Conservation (phyloP, 768 basidiomycete species). For the Tylopilus felleus region DNA sequence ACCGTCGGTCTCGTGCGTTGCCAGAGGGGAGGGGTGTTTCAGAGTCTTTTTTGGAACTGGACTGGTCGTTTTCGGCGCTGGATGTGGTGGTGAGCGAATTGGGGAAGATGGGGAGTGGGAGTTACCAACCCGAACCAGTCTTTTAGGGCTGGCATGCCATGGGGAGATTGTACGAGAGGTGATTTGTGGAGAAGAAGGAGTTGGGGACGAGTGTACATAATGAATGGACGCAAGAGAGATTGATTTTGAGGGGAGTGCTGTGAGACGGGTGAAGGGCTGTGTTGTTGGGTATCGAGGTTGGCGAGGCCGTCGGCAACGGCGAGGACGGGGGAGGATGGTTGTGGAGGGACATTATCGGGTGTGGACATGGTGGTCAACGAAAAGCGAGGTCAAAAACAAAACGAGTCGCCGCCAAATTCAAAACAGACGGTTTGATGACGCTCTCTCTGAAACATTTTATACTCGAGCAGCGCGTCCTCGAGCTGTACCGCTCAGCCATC, state of each 20-base stretch:
- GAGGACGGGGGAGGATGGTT: constrained; percentile 23
- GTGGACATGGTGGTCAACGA: constrained; percentile 38
- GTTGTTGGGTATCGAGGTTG: constrained; percentile 29
- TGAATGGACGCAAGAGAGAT: constrained; percentile 40
- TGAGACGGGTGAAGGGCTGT: constrained; percentile 5
- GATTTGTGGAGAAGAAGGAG: constrained; percentile 68
- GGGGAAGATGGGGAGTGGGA: constrained; percentile 3
- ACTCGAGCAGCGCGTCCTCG: constrained; percentile 56
- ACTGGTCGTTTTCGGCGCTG: constrained; percentile 47
- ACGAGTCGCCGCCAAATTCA: neutral
- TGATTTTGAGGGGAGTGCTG: constrained; percentile 21
- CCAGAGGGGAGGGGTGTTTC: constrained; percentile 51
- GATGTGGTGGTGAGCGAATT: constrained; percentile 19
- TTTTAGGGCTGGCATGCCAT: constrained; percentile 77
- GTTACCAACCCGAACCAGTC: constrained; percentile 82
- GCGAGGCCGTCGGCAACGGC: constrained; percentile 31
- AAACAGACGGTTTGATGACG: constrained; percentile 6
- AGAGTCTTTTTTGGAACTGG: constrained; percentile 54
- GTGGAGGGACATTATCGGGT: constrained; percentile 20
- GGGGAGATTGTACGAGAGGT: constrained; percentile 67
- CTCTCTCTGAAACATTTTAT: constrained; percentile 73
- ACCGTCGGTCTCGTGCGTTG: constrained; percentile 69
- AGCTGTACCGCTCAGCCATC: constrained; percentile 64
- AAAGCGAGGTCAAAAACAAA: constrained; percentile 10
- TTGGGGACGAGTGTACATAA: constrained; percentile 68